Evolutionary conservation across 208 protist species (phyloP).

Genomic region (Vickermania ingenoplastis): DNA sequence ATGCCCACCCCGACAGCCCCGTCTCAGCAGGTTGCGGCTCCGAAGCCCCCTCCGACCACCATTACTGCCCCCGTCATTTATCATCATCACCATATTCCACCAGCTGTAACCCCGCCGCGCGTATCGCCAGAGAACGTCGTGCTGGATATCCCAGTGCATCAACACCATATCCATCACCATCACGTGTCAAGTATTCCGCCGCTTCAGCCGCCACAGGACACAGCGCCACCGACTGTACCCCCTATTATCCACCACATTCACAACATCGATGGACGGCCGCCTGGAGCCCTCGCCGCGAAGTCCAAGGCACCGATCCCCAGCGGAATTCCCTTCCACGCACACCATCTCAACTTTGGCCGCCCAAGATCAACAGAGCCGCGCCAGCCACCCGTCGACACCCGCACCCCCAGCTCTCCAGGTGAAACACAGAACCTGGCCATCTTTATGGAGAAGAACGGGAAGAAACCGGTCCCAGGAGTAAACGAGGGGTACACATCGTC

Average conservation of each 20-base stretch:
- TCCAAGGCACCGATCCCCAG: neutral
- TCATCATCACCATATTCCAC: neutral
- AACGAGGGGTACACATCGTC: neutral
- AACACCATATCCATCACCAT: neutral
- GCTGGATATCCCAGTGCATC: no score
- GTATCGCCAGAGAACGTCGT: neutral
- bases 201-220: neutral
- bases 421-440: neutral
- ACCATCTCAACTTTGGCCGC: neutral
- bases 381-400: neutral
- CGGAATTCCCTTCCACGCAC: neutral
- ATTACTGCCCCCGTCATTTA: neutral
- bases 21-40: neutral
- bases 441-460: neutral
- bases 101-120: neutral
- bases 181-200: no score
- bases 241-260: no score
- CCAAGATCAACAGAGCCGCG: no score
- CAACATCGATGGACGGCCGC: no score
- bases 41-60: neutral
- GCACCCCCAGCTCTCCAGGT: no score
- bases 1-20: neutral
- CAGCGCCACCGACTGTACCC: no score
- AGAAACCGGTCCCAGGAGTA: neutral
- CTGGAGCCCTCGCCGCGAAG: no score